Evolutionary conservation across 2,329 filamentous ascomycete species (phyloP).

Genomic region (Drechmeria coniospora): DNA sequence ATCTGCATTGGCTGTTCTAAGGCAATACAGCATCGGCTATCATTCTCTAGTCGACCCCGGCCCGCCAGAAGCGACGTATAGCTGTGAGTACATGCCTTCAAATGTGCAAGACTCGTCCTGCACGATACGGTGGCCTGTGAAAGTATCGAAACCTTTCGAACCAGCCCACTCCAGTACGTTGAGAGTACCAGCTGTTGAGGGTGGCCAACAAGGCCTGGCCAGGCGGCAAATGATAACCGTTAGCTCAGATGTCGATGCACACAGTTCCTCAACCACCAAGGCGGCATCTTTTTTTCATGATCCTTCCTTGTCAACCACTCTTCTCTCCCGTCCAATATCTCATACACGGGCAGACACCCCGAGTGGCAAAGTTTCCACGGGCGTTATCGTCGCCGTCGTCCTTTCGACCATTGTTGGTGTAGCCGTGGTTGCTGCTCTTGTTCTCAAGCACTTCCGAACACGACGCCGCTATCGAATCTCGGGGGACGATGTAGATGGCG

Average conservation of each 20-base stretch:
- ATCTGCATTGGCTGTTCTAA: not conserved
- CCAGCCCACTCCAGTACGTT: no score
- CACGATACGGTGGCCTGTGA: not conserved
- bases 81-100: slow-evolving; percentile 6
- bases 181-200: no score
- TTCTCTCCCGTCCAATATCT: no score
- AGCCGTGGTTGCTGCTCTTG: slow-evolving; percentile 19
- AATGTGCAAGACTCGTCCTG: not conserved
- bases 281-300: slow-evolving; percentile 6
- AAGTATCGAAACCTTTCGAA: no score
- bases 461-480: no score
- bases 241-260: not conserved
- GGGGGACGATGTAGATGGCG: not conserved
- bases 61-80: slow-evolving; percentile 6
- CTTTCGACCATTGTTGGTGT: slow-evolving; percentile 25
- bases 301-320: no score
- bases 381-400: slow-evolving; percentile 29
- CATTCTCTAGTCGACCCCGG: slow-evolving; percentile 11
- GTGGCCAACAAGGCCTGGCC: not conserved
- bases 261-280: not conserved
- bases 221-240: not conserved
- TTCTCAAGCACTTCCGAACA: no score
- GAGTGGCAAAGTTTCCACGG: slow-evolving; percentile 15
- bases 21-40: slow-evolving; percentile 11
- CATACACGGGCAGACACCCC: no score